Evolutionary conservation across 2,329 filamentous ascomycete species (phyloP).

Genomic region (Fusarium verticillioides): DNA sequence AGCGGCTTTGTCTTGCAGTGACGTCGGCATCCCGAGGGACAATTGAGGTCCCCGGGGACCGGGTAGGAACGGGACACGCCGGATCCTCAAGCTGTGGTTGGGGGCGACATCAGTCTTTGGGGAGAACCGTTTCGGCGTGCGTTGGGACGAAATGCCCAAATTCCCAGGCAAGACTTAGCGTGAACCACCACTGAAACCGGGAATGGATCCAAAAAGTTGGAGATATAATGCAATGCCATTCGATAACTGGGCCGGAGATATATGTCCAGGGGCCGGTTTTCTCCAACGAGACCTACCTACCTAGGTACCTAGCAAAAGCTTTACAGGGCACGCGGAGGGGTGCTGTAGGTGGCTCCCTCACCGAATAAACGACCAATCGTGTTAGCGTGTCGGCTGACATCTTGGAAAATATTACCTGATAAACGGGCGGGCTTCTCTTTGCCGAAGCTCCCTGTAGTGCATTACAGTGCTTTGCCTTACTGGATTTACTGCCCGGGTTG

Average conservation of each 20-base stretch:
- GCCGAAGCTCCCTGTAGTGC: conserved; percentile 42
- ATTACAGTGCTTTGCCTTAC: conserved; percentile 4
- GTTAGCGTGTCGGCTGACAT: conserved; percentile 7
- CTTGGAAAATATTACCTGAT: conserved; percentile 43
- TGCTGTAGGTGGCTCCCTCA: conserved; percentile 23
- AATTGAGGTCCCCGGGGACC: conserved; percentile 30
- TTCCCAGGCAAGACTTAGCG: conserved; percentile 22
- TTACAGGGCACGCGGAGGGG: conserved; percentile 5
- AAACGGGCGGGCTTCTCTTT: conserved; percentile 33
- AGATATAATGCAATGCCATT: conserved; percentile 1
- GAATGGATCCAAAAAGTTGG: conserved; percentile 15
- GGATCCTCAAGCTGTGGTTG: conserved; percentile 30
- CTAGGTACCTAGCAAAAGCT: neutral
- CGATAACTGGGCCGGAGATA: conserved; percentile 39
- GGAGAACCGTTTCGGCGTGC: conserved; percentile 24
- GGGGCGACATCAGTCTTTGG: conserved; percentile 22
- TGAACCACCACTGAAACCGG: conserved; percentile 14
- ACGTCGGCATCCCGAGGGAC: conserved; percentile 31
- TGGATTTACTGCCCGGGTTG: conserved; percentile 15
- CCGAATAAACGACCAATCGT: conserved; percentile 19
- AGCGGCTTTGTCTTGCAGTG: conserved; percentile 27
- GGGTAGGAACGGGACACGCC: conserved; percentile 42
- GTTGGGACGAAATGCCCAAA: conserved; percentile 36
- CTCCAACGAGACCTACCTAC: neutral
- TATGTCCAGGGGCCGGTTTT: conserved; percentile 37